Evolutionary conservation across 2,329 filamentous ascomycete genomes (phyloP), one percentile per base, ranked within the genome.

Genomic region (Aspergillus sp.): DNA sequence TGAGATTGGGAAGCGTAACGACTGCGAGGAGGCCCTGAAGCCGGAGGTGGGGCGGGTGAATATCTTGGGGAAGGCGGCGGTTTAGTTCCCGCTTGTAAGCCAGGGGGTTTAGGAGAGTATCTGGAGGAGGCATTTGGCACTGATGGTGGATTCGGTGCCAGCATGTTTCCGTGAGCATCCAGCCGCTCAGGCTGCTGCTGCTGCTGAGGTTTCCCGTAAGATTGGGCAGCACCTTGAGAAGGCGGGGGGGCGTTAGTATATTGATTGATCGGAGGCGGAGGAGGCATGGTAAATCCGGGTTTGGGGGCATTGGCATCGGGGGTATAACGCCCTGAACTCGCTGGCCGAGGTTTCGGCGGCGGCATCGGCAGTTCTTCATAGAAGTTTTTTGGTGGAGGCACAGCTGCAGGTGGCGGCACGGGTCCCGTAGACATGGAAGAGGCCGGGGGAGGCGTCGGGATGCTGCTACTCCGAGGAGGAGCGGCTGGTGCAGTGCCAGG

Each of bases 331-430:
- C 60, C 63, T 14, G 55, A 50, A 34, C 52, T 61, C 15, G 69
- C 67, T 12, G 76, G 73, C 15, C 79, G 72, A n/a, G 76, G 71
- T 28, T 33, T 42, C 3, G 72, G 59, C 2, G 70, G 58, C 32
- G 80, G 44, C 36, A 47, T 57, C 1, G 83, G 83, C 14, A 89
- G 65, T 34, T 89, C 83, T 57, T 88, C 83, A 44, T 86, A 89
- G 54, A 89, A 89, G 44, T 71, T 76, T 38, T 60, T 60, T 1
- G 41, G 35, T 13, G 41, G 41, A 17, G 40, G 29, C 20, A 12
- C 30, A 25, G 2, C 27, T 39, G 34, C 15, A 26, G 33, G 10
- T 37, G 42, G 19, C 29, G 43, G 30, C 14, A 49, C 26, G 30
- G 45, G 24, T n/a, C 19, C 19, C 19, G 19, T 22, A 6, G 5